A percentile compares a stretch with the other conserved stretches of the same genome.
Evolutionary conservation across 129 eudicot species (phyloP).

Genomic region (Flaveria robusta): DNA sequence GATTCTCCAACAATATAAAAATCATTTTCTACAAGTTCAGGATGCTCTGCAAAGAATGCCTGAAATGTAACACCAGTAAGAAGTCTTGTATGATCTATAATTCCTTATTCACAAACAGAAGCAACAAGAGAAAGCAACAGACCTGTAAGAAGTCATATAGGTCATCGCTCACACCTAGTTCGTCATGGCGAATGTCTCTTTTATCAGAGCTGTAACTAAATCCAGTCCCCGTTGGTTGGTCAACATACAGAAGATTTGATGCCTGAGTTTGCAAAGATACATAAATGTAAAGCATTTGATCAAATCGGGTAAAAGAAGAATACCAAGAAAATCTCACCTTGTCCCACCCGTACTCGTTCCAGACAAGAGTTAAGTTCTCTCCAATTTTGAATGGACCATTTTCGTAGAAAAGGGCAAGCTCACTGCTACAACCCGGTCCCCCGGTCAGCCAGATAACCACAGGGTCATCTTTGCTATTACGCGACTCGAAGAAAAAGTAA

Average conservation of each 20-base stretch:
- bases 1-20: constrained; percentile 92
- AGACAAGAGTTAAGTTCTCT: constrained; percentile 49
- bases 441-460: constrained; percentile 75
- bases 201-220: constrained; percentile 72
- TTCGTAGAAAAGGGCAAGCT: constrained; percentile 73
- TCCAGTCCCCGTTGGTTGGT: constrained; percentile 92
- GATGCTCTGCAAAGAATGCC: constrained; percentile 79
- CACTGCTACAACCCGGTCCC: constrained; percentile 80
- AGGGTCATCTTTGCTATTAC: constrained; percentile 52
- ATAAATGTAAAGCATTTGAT: neutral
- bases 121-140: constrained; percentile 6
- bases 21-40: constrained; percentile 64
- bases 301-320: neutral
- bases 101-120: neutral
- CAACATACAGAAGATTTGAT: constrained; percentile 70
- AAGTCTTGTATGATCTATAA: neutral
- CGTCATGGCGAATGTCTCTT: constrained; percentile 66
- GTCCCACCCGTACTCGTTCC: constrained; percentile 84
- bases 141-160: constrained; percentile 94
- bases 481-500: constrained; percentile 71
- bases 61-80: constrained; percentile 29
- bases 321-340: constrained; percentile 39
- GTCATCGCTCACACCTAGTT: constrained; percentile 81
- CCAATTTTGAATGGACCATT: constrained; percentile 65
- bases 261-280: constrained; percentile 41